These are phyloP conservation scores for Vickermania ingenoplastis DNA, from an alignment of 208 protist genomes.

Conservation along the genomic window DNA sequence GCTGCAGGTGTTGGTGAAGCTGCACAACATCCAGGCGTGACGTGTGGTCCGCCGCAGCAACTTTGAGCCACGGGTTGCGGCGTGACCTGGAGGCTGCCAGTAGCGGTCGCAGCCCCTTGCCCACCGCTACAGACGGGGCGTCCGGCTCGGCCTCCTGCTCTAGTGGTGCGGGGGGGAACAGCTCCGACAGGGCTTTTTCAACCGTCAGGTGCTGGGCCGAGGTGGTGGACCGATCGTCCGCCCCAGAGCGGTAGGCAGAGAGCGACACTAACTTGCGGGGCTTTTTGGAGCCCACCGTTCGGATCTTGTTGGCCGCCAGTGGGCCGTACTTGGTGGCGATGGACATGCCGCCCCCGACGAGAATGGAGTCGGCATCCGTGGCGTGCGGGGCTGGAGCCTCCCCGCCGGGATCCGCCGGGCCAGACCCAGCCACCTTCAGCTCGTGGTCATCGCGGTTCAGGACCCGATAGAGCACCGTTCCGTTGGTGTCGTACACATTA, in stretches of 20 bases:
- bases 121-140: not conserved
- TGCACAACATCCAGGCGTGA: conserved; percentile 59
- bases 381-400: not conserved
- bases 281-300: not conserved
- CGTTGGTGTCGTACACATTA: conserved; percentile 58
- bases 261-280: not conserved
- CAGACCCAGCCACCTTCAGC: conserved; percentile 9
- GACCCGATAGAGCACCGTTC: conserved; percentile 59
- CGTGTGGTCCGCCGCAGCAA: conserved; percentile 39
- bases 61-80: conserved; percentile 26
- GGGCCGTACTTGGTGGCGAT: conserved; percentile 4
- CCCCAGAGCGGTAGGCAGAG: not conserved
- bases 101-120: not conserved
- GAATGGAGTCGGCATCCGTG: not conserved
- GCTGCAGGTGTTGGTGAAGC: conserved; percentile 65
- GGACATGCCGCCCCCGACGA: conserved; percentile 4
- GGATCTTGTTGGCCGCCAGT: not conserved
- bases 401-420: not conserved
- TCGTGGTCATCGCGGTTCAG: conserved; percentile 18
- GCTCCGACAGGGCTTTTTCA: conserved; percentile 19
- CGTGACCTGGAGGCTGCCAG: not conserved
- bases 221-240: not conserved
- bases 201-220: conserved; percentile 15
- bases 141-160: not conserved
- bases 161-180: conserved; percentile 29